phyloP scores from a whole-genome alignment of 2,329 filamentous ascomycete species.

The Epichloe typhina region DNA sequence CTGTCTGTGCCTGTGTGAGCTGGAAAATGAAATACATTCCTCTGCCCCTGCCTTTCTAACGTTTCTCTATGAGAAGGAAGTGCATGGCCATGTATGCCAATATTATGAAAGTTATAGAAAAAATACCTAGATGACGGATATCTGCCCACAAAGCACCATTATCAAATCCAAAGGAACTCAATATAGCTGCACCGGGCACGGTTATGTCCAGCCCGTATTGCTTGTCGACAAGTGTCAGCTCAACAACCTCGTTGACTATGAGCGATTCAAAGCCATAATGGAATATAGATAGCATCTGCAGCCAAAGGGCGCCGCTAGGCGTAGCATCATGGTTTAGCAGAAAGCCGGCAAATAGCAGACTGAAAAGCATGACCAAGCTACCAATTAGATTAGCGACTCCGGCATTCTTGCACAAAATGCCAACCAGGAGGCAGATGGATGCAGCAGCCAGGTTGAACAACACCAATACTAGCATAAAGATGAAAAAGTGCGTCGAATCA shows the following conservation, averaged over 20 bases:
- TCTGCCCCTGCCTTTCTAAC: constrained; percentile 19
- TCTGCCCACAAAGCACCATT: constrained; percentile 78
- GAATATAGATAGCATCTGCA: constrained; percentile 92
- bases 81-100: constrained; percentile 91
- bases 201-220: constrained; percentile 96
- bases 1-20: neutral
- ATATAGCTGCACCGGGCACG: constrained; percentile 83
- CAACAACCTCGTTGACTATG: constrained; percentile 92
- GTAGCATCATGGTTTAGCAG: constrained; percentile 92
- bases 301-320: constrained; percentile 70
- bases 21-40: neutral
- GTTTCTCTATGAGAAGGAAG: constrained; percentile 76
- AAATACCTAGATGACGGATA: constrained; percentile 66
- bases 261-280: constrained; percentile 94
- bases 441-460: constrained; percentile 93
- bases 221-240: constrained; percentile 78
- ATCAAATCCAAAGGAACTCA: constrained; percentile 91
- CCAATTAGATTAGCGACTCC: constrained; percentile 89
- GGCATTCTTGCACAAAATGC: constrained; percentile 83
- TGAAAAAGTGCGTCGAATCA: constrained; percentile 71
- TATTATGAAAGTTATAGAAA: constrained; percentile 71
- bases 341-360: constrained; percentile 83
- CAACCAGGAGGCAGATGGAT: constrained; percentile 88
- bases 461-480: constrained; percentile 82
- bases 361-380: constrained; percentile 95